Base-by-base conservation (phyloP, 2,329 filamentous ascomycete genomes). In the Ceratocystis destructans region DNA sequence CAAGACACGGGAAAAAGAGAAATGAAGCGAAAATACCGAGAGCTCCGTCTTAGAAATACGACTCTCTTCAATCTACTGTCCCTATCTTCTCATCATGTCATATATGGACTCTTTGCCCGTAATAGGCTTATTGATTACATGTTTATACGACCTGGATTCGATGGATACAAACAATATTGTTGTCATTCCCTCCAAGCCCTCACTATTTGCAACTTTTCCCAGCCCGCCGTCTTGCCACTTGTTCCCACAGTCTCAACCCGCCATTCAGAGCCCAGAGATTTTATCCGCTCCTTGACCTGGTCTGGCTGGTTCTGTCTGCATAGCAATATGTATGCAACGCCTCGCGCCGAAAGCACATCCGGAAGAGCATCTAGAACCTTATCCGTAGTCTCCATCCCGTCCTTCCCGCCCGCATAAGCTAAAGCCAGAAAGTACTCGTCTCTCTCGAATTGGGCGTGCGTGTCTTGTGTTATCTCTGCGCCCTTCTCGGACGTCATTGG, bases 331-430 rank as follows among this genome's bases (percentile, higher is more conserved):
- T 97, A 99, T 0, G 92, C 92, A 57, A 93, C 89, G 0, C 94
- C 94, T 44, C 85, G 78, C 0, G 74, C 73, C 0, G 80, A 79
- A 71, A 99, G 74, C 1, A 89, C 77, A 0, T 74, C 73, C 0
- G 89, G 87, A 70, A 99, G 76, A 44, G 82, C 79, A 8, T 83
- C 82, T 48, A 99, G 78, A 70, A 99, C 77, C 50, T 89, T 81
- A 69, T 93, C 83, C 59, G 93, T 99, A 31, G 87, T 90, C 77
- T 96, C 90, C 93, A 99, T 99, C 5, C 94, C 94, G 74, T 96
- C 88, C 37, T 78, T 76, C 0, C 94, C 94, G 31, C 94, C 94
- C 0, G 91, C 93, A 74, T 96, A 97, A 3, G 91, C 90, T 61
- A 97, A 78, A 48, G 88, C 85, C 28, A 97, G 82, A 65, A 96